Base-by-base conservation (phyloP, 192 early-diverging fungal genomes). In the Geranomyces variabilis region DNA sequence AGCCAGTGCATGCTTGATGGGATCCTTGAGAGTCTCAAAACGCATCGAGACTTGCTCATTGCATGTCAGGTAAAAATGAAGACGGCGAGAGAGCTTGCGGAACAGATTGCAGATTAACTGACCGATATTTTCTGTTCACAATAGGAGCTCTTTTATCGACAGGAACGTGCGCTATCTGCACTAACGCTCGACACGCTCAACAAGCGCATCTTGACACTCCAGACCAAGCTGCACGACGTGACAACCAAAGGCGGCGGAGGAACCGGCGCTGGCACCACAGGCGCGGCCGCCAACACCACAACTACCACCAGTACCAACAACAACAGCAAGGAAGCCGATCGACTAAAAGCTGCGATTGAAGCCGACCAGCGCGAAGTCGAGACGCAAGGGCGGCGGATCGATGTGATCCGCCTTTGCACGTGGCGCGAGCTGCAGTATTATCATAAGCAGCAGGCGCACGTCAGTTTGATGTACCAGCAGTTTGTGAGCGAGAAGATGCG, bases 11-110 rank as follows among this genome's bases (percentile, higher is more conserved):
- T 77, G 57, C 78, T 79, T 10, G 83, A 83, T 48, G 83, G 77
- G 0, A 75, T 89, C 53, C 71, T 90, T 5, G 90, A 91, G 57
- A 82, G 73, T 76, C 49, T 91, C 44, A 91, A 90, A 61, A 71
- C 82, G 34, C 83, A 88, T 56, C 83, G 89, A n/a, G 89, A 91
- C 62, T 65, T 91, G 13, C 70, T 91, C 24, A 80, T 87, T 15
- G 85, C 88, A 7, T 77, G 83, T 47, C 76, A 75, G 45, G 85
- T 87, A 68, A 53, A 3, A 53, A 53, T 53, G 51, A 53, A 24
- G n/a, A 53, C n/a, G n/a, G n/a, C n/a, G n/a, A n/a, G n/a, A n/a
- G n/a, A n/a, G n/a, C n/a, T n/a, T n/a, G n/a, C n/a, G n/a, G n/a
- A n/a, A n/a, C n/a, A n/a, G n/a, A n/a, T n/a, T n/a, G n/a, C n/a